These are phyloP conservation scores for Acer negundo DNA, from an alignment of 345 rosid genomes.

Conservation along the genomic window DNA sequence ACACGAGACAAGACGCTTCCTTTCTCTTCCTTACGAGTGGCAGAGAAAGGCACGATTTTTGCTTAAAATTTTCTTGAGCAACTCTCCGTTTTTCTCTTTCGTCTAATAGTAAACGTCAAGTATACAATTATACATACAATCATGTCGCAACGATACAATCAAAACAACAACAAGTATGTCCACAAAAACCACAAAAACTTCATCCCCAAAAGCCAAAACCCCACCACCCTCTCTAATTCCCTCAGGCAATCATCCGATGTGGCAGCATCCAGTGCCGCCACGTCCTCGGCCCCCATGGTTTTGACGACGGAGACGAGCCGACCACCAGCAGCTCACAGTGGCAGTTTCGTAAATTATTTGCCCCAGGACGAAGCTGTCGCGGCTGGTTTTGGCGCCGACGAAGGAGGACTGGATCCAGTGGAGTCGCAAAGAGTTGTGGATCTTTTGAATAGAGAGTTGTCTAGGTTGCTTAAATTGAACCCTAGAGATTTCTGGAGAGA, in stretches of 20 bases:
- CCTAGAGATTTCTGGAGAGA: slow-evolving; percentile 89
- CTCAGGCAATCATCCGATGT: slow-evolving; percentile 57
- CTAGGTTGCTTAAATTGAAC: slow-evolving; percentile 73
- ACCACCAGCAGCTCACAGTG: slow-evolving; percentile 34
- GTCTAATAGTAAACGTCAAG: neutral
- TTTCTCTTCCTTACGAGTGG: too few relatives aligned
- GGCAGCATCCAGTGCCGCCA: slow-evolving; percentile 21
- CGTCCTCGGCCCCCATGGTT: slow-evolving; percentile 32
- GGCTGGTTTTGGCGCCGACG: slow-evolving; percentile 67
- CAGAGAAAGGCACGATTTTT: too few relatives aligned
- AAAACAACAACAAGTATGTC: slow-evolving; percentile 24
- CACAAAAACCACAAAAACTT: slow-evolving; percentile 47
- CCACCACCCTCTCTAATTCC: slow-evolving; percentile 57
- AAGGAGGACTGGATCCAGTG: slow-evolving; percentile 85
- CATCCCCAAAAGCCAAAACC: slow-evolving; percentile 48
- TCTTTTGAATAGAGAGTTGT: slow-evolving; percentile 80
- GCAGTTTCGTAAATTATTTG: slow-evolving; percentile 77
- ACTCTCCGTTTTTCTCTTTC: neutral
- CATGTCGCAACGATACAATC: slow-evolving; percentile 58
- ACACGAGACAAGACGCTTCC: too few relatives aligned
- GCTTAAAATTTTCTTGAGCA: neutral
- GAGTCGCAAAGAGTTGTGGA: slow-evolving; percentile 97
- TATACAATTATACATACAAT: slow-evolving; percentile 17
- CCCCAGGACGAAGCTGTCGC: slow-evolving; percentile 98
- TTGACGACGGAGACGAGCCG: slow-evolving; percentile 17